Percentiles rank a stretch among this genome's conserved stretches.
Conservation (phyloP, 140 eudicot genomes). For the Ambrosia hybrid region DNA sequence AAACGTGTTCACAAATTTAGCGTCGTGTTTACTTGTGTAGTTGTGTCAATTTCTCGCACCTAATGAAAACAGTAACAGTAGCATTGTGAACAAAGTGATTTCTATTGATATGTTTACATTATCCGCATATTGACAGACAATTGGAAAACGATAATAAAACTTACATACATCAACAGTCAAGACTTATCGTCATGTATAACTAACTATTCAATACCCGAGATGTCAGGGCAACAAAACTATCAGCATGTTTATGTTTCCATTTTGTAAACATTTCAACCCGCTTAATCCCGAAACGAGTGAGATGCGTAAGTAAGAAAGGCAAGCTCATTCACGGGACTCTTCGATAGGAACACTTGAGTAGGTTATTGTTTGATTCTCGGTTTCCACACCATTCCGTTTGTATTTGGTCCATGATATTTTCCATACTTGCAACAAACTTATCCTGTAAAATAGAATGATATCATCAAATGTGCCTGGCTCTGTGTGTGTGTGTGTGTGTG, state of each 20-base stretch:
- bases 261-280: background rate
- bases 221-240: background rate
- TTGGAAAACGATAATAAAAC: background rate
- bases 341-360: slow-evolving; percentile 64
- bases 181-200: background rate
- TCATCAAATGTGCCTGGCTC: background rate
- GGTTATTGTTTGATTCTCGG: slow-evolving; percentile 40
- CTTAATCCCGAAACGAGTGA: background rate
- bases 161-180: background rate
- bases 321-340: slow-evolving; percentile 40
- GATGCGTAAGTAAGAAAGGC: slow-evolving; percentile 17
- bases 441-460: slow-evolving; percentile 39
- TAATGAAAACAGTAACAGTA: background rate
- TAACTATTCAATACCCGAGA: background rate
- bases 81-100: background rate
- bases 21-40: background rate
- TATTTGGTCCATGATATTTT: slow-evolving; percentile 73
- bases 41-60: too few relatives aligned
- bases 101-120: background rate
- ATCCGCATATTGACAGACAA: background rate
- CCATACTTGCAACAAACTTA: slow-evolving; percentile 74
- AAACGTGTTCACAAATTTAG: background rate
- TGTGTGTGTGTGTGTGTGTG: too few relatives aligned
- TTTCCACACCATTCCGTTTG: slow-evolving; percentile 46
- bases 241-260: background rate